Conservation (phyloP, 2,329 filamentous ascomycete genomes). For the Blastomyces percursus region DNA sequence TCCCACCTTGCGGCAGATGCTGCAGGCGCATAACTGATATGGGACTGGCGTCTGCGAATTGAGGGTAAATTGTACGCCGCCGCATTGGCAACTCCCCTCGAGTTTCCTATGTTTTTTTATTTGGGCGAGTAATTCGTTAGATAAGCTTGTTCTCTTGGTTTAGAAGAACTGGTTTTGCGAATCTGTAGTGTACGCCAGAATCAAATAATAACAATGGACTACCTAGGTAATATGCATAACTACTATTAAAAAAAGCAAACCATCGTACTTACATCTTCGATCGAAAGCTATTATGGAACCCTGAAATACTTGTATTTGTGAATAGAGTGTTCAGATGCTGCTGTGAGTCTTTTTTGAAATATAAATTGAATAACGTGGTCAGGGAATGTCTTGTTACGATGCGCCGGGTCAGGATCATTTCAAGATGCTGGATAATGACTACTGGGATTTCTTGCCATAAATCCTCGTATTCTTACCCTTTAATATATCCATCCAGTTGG, state of each 20-base stretch:
- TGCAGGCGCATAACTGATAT: slow-evolving; percentile 40
- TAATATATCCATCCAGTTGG: no score
- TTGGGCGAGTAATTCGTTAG: not conserved
- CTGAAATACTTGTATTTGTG: no score
- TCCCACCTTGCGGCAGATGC: slow-evolving; percentile 40
- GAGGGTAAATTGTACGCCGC: slow-evolving; percentile 37
- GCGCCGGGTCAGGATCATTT: not conserved
- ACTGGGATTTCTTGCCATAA: not conserved
- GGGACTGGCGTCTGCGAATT: slow-evolving; percentile 39
- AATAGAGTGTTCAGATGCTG: not conserved
- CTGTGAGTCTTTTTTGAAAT: not conserved
- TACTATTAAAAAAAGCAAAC: not conserved
- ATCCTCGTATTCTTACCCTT: not conserved
- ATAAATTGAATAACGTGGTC: not conserved
- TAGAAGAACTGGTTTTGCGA: no score
- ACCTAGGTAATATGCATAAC: not conserved
- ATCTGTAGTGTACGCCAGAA: not conserved
- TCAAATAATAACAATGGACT: not conserved
- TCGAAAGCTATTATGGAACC: not conserved
- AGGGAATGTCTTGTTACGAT: not conserved
- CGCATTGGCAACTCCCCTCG: slow-evolving; percentile 41
- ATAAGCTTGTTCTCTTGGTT: no score
- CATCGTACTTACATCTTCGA: slow-evolving; percentile 16
- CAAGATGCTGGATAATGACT: not conserved
- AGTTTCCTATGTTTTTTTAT: slow-evolving; percentile 29